A percentile compares a stretch with the other conserved stretches of the same genome.
phyloP scores from a whole-genome alignment of 306 rosid genomes.

The Cicer yamashitae region DNA sequence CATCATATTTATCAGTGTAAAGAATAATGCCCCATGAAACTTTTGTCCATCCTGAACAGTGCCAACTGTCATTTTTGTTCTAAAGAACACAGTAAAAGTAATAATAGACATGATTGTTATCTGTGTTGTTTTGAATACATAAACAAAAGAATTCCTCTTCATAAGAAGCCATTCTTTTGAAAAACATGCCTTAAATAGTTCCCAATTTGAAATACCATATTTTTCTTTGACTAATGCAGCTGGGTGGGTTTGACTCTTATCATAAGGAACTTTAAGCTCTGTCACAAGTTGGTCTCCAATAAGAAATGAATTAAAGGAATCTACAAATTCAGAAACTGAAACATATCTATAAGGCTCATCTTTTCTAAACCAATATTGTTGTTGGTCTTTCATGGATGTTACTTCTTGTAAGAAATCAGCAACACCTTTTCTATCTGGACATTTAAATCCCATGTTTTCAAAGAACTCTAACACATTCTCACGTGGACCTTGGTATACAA shows the following conservation, averaged over 20 bases:
- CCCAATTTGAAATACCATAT: slow-evolving; percentile 71
- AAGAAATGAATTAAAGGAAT: slow-evolving; percentile 52
- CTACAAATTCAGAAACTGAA: slow-evolving; percentile 61
- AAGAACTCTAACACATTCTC: slow-evolving; percentile 70
- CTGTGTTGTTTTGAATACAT: slow-evolving; percentile 65
- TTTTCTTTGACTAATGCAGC: slow-evolving; percentile 75
- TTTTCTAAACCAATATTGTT: slow-evolving; percentile 73
- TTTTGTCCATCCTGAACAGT: slow-evolving; percentile 58
- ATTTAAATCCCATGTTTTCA: slow-evolving; percentile 58
- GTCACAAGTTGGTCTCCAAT: slow-evolving; percentile 59
- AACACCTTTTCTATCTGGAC: slow-evolving; percentile 85
- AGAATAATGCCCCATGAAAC: slow-evolving; percentile 76
- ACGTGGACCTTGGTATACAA: slow-evolving; percentile 79
- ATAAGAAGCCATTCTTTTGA: slow-evolving; percentile 77
- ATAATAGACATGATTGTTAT: slow-evolving; percentile 61
- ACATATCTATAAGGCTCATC: slow-evolving; percentile 61
- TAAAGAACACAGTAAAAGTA: slow-evolving; percentile 65
- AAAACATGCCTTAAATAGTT: slow-evolving; percentile 76
- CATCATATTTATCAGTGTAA: slow-evolving; percentile 66
- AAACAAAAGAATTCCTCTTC: slow-evolving; percentile 66
- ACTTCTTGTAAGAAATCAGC: slow-evolving; percentile 92
- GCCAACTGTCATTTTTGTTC: slow-evolving; percentile 71
- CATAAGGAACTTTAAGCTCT: slow-evolving; percentile 65
- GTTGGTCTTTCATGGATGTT: slow-evolving; percentile 82
- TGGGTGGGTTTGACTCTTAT: slow-evolving; percentile 58